Evolutionary conservation across 2,329 filamentous ascomycete species (phyloP).

Genomic region (Penicillium janthinellum): DNA sequence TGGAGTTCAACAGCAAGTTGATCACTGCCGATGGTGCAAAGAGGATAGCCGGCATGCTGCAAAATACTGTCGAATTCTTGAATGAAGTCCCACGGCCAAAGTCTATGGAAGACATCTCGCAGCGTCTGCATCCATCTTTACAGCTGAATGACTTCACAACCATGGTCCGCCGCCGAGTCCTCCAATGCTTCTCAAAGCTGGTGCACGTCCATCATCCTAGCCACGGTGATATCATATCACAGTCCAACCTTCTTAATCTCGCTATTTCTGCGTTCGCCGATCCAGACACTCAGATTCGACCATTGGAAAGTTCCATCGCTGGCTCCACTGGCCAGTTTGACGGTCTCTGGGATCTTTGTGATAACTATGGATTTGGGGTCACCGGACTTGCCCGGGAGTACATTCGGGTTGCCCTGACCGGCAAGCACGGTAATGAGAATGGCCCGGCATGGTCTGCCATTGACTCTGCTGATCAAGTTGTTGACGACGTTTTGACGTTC

Average conservation of each 20-base stretch:
- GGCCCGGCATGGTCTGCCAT: constrained; percentile 49
- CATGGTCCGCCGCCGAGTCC: constrained; percentile 88
- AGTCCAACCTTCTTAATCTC: constrained; percentile 87
- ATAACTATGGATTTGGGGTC: constrained; percentile 93
- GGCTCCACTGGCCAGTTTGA: constrained; percentile 89
- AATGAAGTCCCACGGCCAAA: constrained; percentile 81
- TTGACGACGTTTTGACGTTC: constrained; percentile 48
- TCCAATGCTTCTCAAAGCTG: constrained; percentile 93
- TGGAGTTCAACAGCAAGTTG: constrained; percentile 89
- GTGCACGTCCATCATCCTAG: constrained; percentile 84
- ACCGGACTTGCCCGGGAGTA: constrained; percentile 82
- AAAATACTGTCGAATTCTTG: constrained; percentile 90
- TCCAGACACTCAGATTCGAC: constrained; percentile 74
- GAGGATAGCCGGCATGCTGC: constrained; percentile 88
- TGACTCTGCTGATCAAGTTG: constrained; percentile 40
- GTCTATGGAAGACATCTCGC: constrained; percentile 80
- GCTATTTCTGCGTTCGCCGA: constrained; percentile 92
- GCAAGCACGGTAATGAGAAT: constrained; percentile 64
- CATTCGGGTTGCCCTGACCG: constrained; percentile 68
- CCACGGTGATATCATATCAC: constrained; percentile 80
- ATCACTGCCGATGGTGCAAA: constrained; percentile 93
- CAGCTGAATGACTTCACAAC: constrained; percentile 88
- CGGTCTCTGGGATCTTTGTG: constrained; percentile 89
- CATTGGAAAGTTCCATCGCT: constrained; percentile 86
- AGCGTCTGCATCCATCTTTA: constrained; percentile 79